phyloP scores from a whole-genome alignment of 176 grass and related monocot genomes.

The Panicum miliaceum region DNA sequence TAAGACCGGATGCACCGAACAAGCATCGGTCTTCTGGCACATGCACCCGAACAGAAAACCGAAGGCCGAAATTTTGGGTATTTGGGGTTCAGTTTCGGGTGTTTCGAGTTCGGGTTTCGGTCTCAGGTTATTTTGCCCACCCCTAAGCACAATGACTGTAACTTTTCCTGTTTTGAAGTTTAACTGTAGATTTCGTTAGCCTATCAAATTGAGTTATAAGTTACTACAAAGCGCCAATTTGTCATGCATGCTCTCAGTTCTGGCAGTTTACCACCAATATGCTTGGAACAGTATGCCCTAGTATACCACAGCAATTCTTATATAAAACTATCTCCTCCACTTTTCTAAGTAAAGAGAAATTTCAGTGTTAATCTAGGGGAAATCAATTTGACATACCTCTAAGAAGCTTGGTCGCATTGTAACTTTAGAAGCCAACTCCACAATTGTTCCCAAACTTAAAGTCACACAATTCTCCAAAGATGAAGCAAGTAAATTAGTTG shows the following conservation, averaged over 20 bases:
- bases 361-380: not conserved
- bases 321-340: not conserved
- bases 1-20: too few relatives aligned
- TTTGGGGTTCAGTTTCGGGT: too few relatives aligned
- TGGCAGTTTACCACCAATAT: not conserved
- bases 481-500: conserved; percentile 78
- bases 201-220: conserved; percentile 7
- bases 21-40: too few relatives aligned
- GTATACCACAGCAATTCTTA: conserved; percentile 24
- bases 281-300: conserved; percentile 15
- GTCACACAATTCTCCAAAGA: conserved; percentile 82
- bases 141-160: not conserved
- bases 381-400: conserved; percentile 67
- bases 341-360: conserved; percentile 3
- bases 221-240: conserved; percentile 18
- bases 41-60: too few relatives aligned
- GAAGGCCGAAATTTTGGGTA: too few relatives aligned
- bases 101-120: too few relatives aligned
- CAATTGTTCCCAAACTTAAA: conserved; percentile 80
- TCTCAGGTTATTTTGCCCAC: too few relatives aligned
- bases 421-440: conserved; percentile 75
- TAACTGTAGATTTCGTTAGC: not conserved
- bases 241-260: not conserved
- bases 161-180: conserved; percentile 3
- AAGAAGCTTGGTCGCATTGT: conserved; percentile 77